A percentile compares a stretch with the other conserved stretches of the same genome.
These are phyloP conservation scores for Aureobasidium subglaciale DNA, from an alignment of 2,329 filamentous ascomycete genomes.

Conservation along the genomic window DNA sequence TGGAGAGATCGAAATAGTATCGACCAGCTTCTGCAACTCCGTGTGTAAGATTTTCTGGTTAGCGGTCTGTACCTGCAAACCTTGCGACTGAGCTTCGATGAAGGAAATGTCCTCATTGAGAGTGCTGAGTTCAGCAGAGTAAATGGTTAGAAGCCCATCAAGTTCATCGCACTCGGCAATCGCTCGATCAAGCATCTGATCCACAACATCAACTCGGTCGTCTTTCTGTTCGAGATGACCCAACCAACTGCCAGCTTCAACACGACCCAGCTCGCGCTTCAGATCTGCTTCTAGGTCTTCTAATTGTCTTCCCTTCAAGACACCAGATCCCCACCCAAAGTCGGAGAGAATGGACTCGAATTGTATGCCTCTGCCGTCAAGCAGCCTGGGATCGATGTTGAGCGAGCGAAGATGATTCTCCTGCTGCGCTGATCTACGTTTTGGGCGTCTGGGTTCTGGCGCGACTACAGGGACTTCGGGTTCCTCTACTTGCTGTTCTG, in stretches of 20 bases:
- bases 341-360: slow-evolving; percentile 78
- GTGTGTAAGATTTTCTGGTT: slow-evolving; percentile 92
- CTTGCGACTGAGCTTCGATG: slow-evolving; percentile 95
- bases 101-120: slow-evolving; percentile 93
- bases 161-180: slow-evolving; percentile 94
- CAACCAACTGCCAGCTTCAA: slow-evolving; percentile 89
- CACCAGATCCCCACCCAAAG: slow-evolving; percentile 78
- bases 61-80: slow-evolving; percentile 90
- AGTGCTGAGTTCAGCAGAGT: slow-evolving; percentile 89
- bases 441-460: slow-evolving; percentile 23
- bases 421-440: slow-evolving; percentile 64
- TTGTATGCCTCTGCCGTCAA: slow-evolving; percentile 69
- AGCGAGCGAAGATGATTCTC: slow-evolving; percentile 69
- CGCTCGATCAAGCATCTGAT: slow-evolving; percentile 77
- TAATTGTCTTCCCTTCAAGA: slow-evolving; percentile 66
- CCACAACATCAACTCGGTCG: slow-evolving; percentile 79
- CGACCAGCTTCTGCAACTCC: slow-evolving; percentile 80
- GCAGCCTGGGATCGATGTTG: slow-evolving; percentile 67
- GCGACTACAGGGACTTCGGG: slow-evolving; percentile 22
- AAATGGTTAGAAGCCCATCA: slow-evolving; percentile 87
- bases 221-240: slow-evolving; percentile 78
- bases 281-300: slow-evolving; percentile 77
- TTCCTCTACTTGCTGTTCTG: slow-evolving; percentile 23
- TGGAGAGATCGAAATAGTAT: slow-evolving; percentile 80
- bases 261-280: slow-evolving; percentile 78